Evolutionary conservation across 805 yeast species (phyloP).

Genomic region (Candida sanyiensis): DNA sequence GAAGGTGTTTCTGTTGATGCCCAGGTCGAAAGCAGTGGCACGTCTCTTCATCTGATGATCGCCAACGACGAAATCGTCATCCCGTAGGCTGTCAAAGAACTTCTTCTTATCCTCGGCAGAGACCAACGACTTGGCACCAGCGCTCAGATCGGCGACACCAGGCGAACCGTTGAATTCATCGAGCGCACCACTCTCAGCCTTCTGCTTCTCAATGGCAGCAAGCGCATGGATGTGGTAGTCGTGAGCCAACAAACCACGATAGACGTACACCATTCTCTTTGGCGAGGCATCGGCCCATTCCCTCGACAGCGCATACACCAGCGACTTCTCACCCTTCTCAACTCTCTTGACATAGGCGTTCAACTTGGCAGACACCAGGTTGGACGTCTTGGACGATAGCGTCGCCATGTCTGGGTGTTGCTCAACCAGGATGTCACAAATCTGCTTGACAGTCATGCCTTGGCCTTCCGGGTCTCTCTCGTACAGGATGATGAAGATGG

Average conservation of each 20-base stretch:
- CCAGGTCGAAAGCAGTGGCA: constrained; percentile 49
- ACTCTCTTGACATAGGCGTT: constrained; percentile 83
- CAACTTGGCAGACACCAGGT: constrained; percentile 73
- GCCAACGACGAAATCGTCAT: constrained; percentile 13
- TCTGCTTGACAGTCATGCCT: constrained; percentile 88
- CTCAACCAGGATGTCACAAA: constrained; percentile 69
- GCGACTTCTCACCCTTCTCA: constrained; percentile 72
- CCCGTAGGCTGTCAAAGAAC: constrained; percentile 21
- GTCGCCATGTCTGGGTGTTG: constrained; percentile 83
- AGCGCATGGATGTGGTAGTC: constrained; percentile 71
- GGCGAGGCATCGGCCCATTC: constrained; percentile 93
- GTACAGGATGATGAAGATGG: constrained; percentile 65
- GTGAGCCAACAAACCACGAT: constrained; percentile 70
- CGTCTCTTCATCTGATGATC: constrained; percentile 35
- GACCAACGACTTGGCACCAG: constrained; percentile 14
- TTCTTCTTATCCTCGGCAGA: constrained; percentile 21
- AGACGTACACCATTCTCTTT: constrained; percentile 82
- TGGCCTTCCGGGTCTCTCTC: constrained; percentile 62
- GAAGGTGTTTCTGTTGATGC: constrained; percentile 33
- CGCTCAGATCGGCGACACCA: background rate
- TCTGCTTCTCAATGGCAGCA: constrained; percentile 52
- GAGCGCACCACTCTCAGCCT: constrained; percentile 21
- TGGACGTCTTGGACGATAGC: constrained; percentile 73
- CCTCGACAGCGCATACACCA: constrained; percentile 70
- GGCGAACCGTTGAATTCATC: constrained; percentile 1